Evolutionary conservation across 148 eudicot genomes (phyloP).

Genomic region (Diospyros kaki): DNA sequence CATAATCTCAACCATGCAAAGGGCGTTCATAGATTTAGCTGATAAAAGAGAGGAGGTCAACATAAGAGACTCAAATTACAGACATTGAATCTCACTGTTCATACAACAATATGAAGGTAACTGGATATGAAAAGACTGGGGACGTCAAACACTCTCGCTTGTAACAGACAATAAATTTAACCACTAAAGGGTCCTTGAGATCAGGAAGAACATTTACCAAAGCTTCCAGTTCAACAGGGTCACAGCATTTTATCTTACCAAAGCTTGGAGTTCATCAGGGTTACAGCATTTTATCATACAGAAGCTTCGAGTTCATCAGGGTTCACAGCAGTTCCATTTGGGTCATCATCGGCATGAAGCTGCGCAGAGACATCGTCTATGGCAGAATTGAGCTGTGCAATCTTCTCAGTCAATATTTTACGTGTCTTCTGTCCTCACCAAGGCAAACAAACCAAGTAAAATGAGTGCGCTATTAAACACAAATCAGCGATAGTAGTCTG

Average conservation of each 20-base stretch:
- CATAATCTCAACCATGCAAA: too few relatives aligned
- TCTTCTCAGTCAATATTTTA: constrained; percentile 60
- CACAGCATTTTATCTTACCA: neutral
- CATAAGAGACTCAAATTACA: too few relatives aligned
- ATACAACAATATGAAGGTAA: too few relatives aligned
- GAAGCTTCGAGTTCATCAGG: constrained; percentile 53
- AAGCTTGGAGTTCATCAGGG: neutral
- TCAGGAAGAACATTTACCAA: too few relatives aligned
- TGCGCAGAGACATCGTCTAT: constrained; percentile 65
- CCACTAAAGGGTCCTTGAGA: too few relatives aligned
- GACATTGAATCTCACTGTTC: too few relatives aligned
- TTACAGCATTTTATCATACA: constrained; percentile 30
- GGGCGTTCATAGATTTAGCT: too few relatives aligned
- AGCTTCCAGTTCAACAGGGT: too few relatives aligned
- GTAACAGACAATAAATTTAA: too few relatives aligned
- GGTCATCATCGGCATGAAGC: constrained; percentile 45
- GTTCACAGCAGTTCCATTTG: constrained; percentile 45
- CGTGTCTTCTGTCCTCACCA: constrained; percentile 44
- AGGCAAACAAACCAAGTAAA: neutral
- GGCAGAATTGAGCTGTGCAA: constrained; percentile 67
- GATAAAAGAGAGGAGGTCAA: too few relatives aligned
- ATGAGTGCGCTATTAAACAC: neutral
- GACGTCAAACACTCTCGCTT: too few relatives aligned
- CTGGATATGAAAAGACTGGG: too few relatives aligned
- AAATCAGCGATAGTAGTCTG: neutral